Percentiles rank a stretch among this genome's conserved stretches.
phyloP scores from a whole-genome alignment of 2,329 filamentous ascomycete genomes.

The Albifimbria verrucaria region DNA sequence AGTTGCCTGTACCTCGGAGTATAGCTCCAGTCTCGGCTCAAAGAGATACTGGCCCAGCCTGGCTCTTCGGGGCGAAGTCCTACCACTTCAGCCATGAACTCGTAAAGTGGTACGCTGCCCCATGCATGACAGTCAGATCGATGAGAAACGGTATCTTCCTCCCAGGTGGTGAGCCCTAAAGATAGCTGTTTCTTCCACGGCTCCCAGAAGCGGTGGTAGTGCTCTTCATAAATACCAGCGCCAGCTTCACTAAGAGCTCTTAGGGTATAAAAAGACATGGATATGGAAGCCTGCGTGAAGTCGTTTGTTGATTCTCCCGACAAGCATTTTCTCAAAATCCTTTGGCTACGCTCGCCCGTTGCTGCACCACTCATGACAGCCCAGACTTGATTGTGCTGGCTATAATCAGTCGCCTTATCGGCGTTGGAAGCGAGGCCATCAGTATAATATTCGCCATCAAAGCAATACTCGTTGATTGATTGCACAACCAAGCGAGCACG shows the following conservation, averaged over 20 bases:
- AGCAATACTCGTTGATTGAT: slow-evolving; percentile 28
- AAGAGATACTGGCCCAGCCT: slow-evolving; percentile 10
- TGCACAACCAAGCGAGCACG: slow-evolving; percentile 18
- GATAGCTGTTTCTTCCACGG: slow-evolving; percentile 12
- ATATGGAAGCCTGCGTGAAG: slow-evolving; percentile 2
- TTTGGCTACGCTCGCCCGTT: neutral
- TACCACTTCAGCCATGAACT: slow-evolving; percentile 14
- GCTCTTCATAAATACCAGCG: slow-evolving; percentile 10
- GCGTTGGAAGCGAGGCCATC: slow-evolving; percentile 28
- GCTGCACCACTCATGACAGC: slow-evolving; percentile 28
- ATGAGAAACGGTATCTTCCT: slow-evolving; percentile 13
- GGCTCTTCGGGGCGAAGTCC: slow-evolving; percentile 10
- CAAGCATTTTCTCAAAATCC: neutral
- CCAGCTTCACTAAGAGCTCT: slow-evolving; percentile 9
- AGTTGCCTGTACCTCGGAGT: neutral
- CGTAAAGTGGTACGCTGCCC: slow-evolving; percentile 15
- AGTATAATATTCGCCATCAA: slow-evolving; percentile 29
- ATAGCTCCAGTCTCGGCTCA: slow-evolving; percentile 3
- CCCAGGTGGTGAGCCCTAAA: slow-evolving; percentile 15
- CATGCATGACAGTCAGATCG: slow-evolving; percentile 19
- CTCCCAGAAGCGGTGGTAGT: slow-evolving; percentile 13
- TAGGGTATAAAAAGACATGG: slow-evolving; percentile 17
- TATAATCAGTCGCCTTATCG: slow-evolving; percentile 19
- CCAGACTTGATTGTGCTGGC: slow-evolving; percentile 34
- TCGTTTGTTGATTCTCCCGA: neutral